A percentile compares a stretch with the other conserved stretches of the same genome.
phyloP scores from a whole-genome alignment of 176 grass and related monocot species.

The Eremochloa ophiuroides region DNA sequence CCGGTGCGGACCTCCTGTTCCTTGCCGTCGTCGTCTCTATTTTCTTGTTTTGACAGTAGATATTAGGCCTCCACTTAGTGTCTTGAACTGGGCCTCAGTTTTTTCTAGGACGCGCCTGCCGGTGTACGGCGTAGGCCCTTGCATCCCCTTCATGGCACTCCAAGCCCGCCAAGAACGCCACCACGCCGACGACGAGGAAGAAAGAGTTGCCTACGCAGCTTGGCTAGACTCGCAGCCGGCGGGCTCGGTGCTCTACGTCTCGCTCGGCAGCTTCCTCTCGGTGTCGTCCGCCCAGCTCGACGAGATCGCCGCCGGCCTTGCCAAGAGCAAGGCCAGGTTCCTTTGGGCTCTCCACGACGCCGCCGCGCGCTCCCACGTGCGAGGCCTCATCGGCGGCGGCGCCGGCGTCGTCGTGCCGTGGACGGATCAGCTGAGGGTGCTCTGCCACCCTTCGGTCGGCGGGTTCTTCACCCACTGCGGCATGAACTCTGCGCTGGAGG shows the following conservation, averaged over 20 bases:
- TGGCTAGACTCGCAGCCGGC: conserved; percentile 35
- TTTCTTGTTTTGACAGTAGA: too few species aligned
- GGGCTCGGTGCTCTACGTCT: conserved; percentile 37
- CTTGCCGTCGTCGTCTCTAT: too few species aligned
- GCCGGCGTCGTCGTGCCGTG: conserved; percentile 27
- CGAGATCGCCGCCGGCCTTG: conserved; percentile 33
- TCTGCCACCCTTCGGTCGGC: conserved; percentile 35
- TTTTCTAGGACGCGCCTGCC: too few species aligned
- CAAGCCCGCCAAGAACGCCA: conserved; percentile 1
- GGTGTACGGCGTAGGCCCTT: conserved; percentile 25
- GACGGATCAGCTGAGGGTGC: conserved; percentile 32
- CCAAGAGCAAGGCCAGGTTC: conserved; percentile 25
- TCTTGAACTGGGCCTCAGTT: too few species aligned
- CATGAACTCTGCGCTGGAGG: conserved; percentile 45
- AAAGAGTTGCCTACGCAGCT: not conserved
- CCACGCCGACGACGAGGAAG: not conserved
- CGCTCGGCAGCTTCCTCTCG: conserved; percentile 47
- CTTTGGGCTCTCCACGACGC: conserved; percentile 29
- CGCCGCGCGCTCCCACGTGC: not conserved
- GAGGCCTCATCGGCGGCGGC: not conserved
- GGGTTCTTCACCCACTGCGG: conserved; percentile 49
- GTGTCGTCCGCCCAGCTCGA: conserved; percentile 21
- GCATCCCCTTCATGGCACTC: conserved; percentile 20
- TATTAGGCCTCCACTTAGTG: too few species aligned
- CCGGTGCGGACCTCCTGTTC: too few species aligned